Evolutionary conservation across 1,284 basidiomycete genomes (phyloP), one percentile per base, ranked within the genome.

Genomic region (Naganishia sp.): DNA sequence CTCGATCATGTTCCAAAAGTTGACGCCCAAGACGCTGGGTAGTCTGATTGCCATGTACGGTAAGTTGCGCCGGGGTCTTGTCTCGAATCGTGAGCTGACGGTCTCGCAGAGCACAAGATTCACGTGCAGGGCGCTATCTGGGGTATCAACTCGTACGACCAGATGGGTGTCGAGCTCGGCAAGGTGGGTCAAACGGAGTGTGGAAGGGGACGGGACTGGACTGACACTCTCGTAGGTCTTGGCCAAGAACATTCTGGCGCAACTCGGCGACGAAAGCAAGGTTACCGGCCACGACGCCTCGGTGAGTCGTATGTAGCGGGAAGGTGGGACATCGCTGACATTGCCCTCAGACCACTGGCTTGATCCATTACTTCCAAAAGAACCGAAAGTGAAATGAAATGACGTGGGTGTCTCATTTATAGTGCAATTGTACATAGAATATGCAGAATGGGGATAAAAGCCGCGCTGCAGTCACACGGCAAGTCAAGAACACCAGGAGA

Each of bases 91-190:
- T 21, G 13, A 17, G 53, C 32, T 50, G 28, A 54, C 23, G 47
- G 75, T 71, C 52, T 53, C 9, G 25, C 42, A 68, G 95, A 99
- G 82, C 95, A 99, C 85, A 99, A 99, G 85, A 97, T 99, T 77
- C 96, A 97, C 80, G 90, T 91, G 0, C 96, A 99, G 80, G 95
- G 95, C 75, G 90, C 91, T 57, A 85, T 98, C 70, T 98, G 94
- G 94, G 91, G 92, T 53, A 96, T 99, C 84, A 99, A 99, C 85
- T 95, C 92, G 11, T 99, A 90, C 79, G 82, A 83, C 73, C 82
- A 83, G 75, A 80, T 80, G 78, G 94, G 94, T 78, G 92, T 95
- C 69, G 94, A 96, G 81, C 88, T 98, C 58, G 95, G 94, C 70
- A 98, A 98, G 79, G 90, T 79, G 32, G n/a, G 71, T 69, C 18